phyloP scores from a whole-genome alignment of 2,329 filamentous ascomycete species.

The Cytospora schulzeri region DNA sequence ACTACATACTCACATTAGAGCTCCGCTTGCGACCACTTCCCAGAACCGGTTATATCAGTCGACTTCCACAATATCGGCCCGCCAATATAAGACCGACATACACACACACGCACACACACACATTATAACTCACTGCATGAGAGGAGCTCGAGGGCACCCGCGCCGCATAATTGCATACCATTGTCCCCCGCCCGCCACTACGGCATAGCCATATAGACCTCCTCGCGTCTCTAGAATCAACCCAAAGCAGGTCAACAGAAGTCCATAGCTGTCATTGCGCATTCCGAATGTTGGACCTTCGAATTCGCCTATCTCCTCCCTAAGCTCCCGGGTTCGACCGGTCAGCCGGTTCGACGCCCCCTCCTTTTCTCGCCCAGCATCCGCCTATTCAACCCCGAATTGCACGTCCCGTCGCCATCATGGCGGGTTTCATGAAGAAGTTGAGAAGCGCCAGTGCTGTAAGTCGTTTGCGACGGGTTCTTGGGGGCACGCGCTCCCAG shows the following conservation, averaged over 20 bases:
- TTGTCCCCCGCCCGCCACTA: slow-evolving; percentile 9
- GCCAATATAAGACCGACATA: neutral
- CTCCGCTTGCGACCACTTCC: slow-evolving; percentile 10
- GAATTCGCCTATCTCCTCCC: slow-evolving; percentile 16
- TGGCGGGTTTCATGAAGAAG: slow-evolving; percentile 63
- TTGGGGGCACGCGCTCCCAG: slow-evolving; percentile 11
- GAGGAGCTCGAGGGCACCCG: slow-evolving; percentile 7
- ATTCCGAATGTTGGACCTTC: slow-evolving; percentile 27
- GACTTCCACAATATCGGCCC: neutral
- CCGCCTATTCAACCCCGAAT: slow-evolving; percentile 6
- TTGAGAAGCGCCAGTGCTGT: slow-evolving; percentile 59
- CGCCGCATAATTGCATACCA: slow-evolving; percentile 18
- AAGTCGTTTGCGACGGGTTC: slow-evolving; percentile 38
- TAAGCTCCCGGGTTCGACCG: slow-evolving; percentile 25
- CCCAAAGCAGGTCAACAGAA: slow-evolving; percentile 12
- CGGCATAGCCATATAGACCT: slow-evolving; percentile 2
- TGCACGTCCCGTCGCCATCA: slow-evolving; percentile 33
- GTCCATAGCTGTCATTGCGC: slow-evolving; percentile 17
- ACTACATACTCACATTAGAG: slow-evolving; percentile 7
- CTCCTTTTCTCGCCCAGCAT: neutral
- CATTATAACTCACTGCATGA: slow-evolving; percentile 8
- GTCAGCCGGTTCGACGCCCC: slow-evolving; percentile 23
- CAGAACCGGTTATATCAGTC: neutral
- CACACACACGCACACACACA: neutral
- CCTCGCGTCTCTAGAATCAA: neutral